Conservation (phyloP, 192 early-diverging fungal genomes). For the Mortierella antarctica region DNA sequence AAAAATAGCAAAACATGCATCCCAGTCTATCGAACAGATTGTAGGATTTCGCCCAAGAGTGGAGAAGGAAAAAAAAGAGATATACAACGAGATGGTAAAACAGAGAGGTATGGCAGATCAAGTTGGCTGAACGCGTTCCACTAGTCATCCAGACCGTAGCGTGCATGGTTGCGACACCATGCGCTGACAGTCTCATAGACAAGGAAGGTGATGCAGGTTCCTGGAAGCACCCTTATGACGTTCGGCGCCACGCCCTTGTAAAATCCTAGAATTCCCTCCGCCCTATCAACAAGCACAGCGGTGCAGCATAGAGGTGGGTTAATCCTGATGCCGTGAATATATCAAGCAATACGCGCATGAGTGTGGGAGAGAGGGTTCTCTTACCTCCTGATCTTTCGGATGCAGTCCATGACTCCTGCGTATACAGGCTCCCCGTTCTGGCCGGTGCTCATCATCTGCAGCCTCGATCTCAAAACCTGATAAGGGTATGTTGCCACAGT, state of each 20-base stretch:
- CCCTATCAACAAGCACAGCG: slow-evolving; percentile 28
- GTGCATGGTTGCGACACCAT: slow-evolving; percentile 68
- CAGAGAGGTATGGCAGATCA: neutral
- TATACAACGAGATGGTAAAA: neutral
- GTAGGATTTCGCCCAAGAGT: neutral
- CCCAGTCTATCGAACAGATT: too few relatives aligned
- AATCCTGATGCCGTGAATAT: neutral
- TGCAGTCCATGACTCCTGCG: slow-evolving; percentile 75
- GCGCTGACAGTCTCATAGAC: slow-evolving; percentile 87
- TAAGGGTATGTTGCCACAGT: slow-evolving; percentile 92
- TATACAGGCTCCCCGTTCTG: slow-evolving; percentile 65
- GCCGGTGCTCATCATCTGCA: slow-evolving; percentile 75
- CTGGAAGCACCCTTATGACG: slow-evolving; percentile 89
- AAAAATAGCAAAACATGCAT: too few relatives aligned
- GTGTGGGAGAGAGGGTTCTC: neutral
- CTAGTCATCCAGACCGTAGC: slow-evolving; percentile 41
- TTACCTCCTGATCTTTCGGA: slow-evolving; percentile 73
- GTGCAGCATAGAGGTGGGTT: neutral
- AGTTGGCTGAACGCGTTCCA: neutral
- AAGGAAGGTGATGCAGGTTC: slow-evolving; percentile 95
- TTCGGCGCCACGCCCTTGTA: slow-evolving; percentile 94
- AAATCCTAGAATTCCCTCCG: slow-evolving; percentile 85
- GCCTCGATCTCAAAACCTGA: slow-evolving; percentile 87
- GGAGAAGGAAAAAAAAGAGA: neutral
- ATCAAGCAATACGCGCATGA: neutral